Percentiles rank a stretch among this genome's conserved stretches.
Evolutionary conservation across 805 yeast genomes (phyloP).

Genomic region (Wickerhamomyces sydowiorum): DNA sequence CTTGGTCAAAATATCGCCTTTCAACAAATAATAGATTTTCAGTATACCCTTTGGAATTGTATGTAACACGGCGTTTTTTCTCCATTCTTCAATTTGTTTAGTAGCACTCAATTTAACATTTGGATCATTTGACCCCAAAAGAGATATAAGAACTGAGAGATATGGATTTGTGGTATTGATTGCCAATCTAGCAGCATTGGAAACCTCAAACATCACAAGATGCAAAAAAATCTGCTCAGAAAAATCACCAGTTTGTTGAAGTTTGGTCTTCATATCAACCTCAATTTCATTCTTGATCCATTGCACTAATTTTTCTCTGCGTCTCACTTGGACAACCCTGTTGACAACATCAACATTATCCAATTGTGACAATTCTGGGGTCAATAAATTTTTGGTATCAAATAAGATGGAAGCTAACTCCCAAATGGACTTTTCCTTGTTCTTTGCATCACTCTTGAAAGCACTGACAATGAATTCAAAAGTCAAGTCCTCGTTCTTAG

Average conservation of each 20-base stretch:
- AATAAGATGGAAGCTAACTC: conserved; percentile 59
- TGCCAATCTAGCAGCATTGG: conserved; percentile 59
- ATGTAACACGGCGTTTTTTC: conserved; percentile 30
- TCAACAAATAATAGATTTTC: conserved; percentile 58
- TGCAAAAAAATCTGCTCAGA: conserved; percentile 46
- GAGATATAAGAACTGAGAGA: conserved; percentile 61
- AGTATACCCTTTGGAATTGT: conserved; percentile 49
- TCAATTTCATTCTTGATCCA: conserved; percentile 52
- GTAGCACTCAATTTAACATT: conserved; percentile 50
- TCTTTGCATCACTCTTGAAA: conserved; percentile 9
- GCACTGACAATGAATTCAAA: conserved; percentile 25
- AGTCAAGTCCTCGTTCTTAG: conserved; percentile 23
- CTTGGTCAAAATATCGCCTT: conserved; percentile 39
- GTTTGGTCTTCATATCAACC: conserved; percentile 27
- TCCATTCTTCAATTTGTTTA: conserved; percentile 66
- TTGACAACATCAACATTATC: conserved; percentile 16
- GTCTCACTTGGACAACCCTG: conserved; percentile 25
- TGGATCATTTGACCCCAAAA: conserved; percentile 66
- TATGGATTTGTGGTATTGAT: conserved; percentile 59
- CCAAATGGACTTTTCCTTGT: conserved; percentile 36
- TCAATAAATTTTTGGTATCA: conserved; percentile 29
- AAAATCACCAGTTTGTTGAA: conserved; percentile 29
- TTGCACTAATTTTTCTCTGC: conserved; percentile 40
- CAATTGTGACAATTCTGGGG: conserved; percentile 16
- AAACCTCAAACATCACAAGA: conserved; percentile 50